These are phyloP conservation scores for Fomitopsis serialis DNA, from an alignment of 768 basidiomycete species.

Conservation along the genomic window DNA sequence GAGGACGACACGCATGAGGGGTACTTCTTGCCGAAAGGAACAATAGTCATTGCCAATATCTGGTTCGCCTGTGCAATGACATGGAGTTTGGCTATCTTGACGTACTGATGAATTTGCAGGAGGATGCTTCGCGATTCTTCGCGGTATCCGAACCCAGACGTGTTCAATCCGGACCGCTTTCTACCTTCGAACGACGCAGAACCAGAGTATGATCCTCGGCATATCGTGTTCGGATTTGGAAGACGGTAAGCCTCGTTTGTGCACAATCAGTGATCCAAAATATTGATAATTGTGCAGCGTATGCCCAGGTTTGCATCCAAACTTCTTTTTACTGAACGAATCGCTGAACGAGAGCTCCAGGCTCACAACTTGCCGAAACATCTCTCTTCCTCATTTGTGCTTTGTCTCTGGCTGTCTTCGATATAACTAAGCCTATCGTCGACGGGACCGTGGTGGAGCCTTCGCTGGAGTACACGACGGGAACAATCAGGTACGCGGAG, in stretches of 20 bases:
- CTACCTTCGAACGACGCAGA: conserved; percentile 2
- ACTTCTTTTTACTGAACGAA: background rate
- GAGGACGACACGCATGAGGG: conserved; percentile 25
- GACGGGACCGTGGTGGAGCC: conserved; percentile 24
- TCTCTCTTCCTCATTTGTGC: conserved; percentile 32
- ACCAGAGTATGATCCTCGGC: conserved; percentile 23
- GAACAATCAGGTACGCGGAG: conserved; percentile 16
- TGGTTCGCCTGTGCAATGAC: conserved; percentile 11
- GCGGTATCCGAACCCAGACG: conserved; percentile 16
- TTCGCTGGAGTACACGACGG: conserved; percentile 12
- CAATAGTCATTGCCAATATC: conserved; percentile 20
- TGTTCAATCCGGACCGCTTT: conserved; percentile 26
- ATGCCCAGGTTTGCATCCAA: conserved; percentile 29
- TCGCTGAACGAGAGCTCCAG: conserved; percentile 20
- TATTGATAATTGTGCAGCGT: background rate
- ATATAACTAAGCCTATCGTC: conserved; percentile 22
- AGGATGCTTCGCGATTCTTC: conserved; percentile 20
- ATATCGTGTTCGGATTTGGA: conserved; percentile 31
- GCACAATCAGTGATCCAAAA: background rate
- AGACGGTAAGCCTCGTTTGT: conserved; percentile 15
- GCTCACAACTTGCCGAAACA: conserved; percentile 36
- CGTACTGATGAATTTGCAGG: conserved; percentile 9
- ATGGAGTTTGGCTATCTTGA: background rate
- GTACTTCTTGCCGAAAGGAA: conserved; percentile 24
- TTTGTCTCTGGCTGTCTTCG: conserved; percentile 30